phyloP scores from a whole-genome alignment of 495 filamentous ascomycete genomes.

The Penicillium parvum region DNA sequence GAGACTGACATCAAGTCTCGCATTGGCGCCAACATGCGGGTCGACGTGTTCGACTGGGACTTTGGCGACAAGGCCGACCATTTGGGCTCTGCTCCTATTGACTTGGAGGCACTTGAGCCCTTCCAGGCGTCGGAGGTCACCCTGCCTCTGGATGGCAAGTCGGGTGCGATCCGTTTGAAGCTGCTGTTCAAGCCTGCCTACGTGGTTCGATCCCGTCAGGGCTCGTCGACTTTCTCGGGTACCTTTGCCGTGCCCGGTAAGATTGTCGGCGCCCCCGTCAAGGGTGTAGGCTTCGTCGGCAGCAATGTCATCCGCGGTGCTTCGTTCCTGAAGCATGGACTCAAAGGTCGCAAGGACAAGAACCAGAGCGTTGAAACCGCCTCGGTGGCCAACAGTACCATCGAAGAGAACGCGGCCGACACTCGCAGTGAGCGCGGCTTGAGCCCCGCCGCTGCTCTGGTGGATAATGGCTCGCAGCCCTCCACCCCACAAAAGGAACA shows the following conservation, averaged over 20 bases:
- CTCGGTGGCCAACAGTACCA: slow-evolving; percentile 9
- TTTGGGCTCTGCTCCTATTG: slow-evolving; percentile 70
- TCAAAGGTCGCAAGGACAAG: slow-evolving; percentile 55
- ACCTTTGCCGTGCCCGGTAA: slow-evolving; percentile 89
- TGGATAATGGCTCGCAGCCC: slow-evolving; percentile 32
- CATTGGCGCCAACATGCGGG: slow-evolving; percentile 78
- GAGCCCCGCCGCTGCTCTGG: slow-evolving; percentile 30
- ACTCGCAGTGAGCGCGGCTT: slow-evolving; percentile 38
- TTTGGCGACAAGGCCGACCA: slow-evolving; percentile 88
- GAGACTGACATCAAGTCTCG: slow-evolving; percentile 76
- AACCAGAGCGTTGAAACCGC: slow-evolving; percentile 52
- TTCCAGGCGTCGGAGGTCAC: slow-evolving; percentile 69
- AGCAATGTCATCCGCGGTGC: slow-evolving; percentile 83
- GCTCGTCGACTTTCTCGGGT: slow-evolving; percentile 88
- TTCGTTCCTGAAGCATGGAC: slow-evolving; percentile 75
- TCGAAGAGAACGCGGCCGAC: slow-evolving; percentile 28
- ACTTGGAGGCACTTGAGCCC: slow-evolving; percentile 77
- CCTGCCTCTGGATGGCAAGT: slow-evolving; percentile 83
- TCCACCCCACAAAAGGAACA: slow-evolving; percentile 46
- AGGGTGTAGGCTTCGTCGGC: slow-evolving; percentile 77
- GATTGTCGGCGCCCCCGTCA: slow-evolving; percentile 88
- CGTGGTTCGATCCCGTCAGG: slow-evolving; percentile 80
- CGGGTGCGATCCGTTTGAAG: slow-evolving; percentile 73
- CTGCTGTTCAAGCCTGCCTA: slow-evolving; percentile 94
- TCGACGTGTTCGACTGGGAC: slow-evolving; percentile 91